A percentile compares a stretch with the other conserved stretches of the same genome.
phyloP scores from a whole-genome alignment of 225 moss, liverwort and hornwort species.

The Marchantia paleacea region DNA sequence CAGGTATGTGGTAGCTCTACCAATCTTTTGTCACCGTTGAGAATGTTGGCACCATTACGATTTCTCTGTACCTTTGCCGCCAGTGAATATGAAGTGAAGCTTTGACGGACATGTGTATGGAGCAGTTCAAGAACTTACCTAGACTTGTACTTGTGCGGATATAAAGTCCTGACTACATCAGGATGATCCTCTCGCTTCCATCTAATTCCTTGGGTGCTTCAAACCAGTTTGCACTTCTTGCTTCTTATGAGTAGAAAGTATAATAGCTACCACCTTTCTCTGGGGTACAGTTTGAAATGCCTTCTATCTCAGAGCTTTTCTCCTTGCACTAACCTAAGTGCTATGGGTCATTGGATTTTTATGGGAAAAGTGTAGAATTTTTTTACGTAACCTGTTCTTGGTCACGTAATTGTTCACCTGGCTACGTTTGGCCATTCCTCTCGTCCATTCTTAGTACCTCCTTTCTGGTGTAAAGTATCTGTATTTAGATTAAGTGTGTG shows the following conservation, averaged over 20 bases:
- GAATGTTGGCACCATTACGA: not conserved
- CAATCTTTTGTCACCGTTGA: not conserved
- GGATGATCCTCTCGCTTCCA: not conserved
- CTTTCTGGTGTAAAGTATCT: not conserved
- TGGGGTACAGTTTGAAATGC: not conserved
- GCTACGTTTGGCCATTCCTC: not conserved
- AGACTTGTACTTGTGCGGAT: too few species aligned
- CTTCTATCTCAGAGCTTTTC: not conserved
- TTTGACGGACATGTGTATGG: not conserved
- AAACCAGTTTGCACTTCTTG: not conserved
- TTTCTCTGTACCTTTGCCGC: not conserved
- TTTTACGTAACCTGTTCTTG: not conserved
- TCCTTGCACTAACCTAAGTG: not conserved
- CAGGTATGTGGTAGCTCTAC: slow-evolving; percentile 27
- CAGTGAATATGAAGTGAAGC: not conserved
- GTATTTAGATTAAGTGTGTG: not conserved
- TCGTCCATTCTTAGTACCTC: not conserved
- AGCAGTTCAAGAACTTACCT: too few species aligned
- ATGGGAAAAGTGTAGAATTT: not conserved
- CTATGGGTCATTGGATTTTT: not conserved
- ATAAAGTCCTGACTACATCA: not conserved
- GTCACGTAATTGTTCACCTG: not conserved
- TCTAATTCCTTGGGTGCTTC: not conserved
- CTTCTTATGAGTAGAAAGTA: not conserved
- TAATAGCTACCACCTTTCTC: not conserved